These are phyloP conservation scores for Iberis amara DNA, from an alignment of 441 rosid species.

Conservation along the genomic window DNA sequence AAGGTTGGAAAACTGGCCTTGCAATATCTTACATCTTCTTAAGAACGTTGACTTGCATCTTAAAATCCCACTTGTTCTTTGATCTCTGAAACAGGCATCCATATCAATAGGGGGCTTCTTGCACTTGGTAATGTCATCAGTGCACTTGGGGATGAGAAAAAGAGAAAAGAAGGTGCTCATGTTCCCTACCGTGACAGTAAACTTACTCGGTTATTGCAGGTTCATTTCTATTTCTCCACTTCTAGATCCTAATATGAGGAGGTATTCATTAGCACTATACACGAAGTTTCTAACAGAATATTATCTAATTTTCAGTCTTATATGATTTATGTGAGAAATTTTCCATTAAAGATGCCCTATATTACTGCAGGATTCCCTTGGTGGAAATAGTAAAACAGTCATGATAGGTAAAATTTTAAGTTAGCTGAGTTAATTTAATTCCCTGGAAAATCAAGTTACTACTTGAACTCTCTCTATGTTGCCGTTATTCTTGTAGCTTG, in stretches of 20 bases:
- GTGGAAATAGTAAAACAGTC: slow-evolving; percentile 64
- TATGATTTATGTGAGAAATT: slow-evolving; percentile 5
- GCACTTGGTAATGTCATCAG: slow-evolving; percentile 71
- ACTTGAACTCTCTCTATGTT: slow-evolving; percentile 3
- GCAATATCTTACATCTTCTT: slow-evolving; percentile 8
- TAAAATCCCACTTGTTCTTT: slow-evolving; percentile 1
- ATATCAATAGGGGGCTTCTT: slow-evolving; percentile 64
- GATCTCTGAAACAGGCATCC: slow-evolving; percentile 42
- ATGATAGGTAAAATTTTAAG: slow-evolving; percentile 49
- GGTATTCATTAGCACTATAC: neutral
- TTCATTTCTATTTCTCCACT: slow-evolving; percentile 26
- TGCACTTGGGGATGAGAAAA: slow-evolving; percentile 68
- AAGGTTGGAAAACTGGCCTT: slow-evolving; percentile 39
- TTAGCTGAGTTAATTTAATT: slow-evolving; percentile 3
- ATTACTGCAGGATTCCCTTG: slow-evolving; percentile 58
- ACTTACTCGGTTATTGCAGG: slow-evolving; percentile 64
- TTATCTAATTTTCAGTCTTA: neutral
- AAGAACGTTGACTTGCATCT: slow-evolving; percentile 3
- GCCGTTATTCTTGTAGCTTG: slow-evolving; percentile 43
- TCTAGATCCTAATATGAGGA: slow-evolving; percentile 1
- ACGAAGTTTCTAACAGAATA: neutral
- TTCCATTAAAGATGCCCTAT: slow-evolving; percentile 16
- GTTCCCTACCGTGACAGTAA: slow-evolving; percentile 69
- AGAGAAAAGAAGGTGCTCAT: slow-evolving; percentile 57
- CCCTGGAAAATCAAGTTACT: slow-evolving; percentile 9